Percentiles rank a stretch among this genome's conserved stretches.
phyloP scores from a whole-genome alignment of 2,329 filamentous ascomycete species.

The Xylariaceae sp. region DNA sequence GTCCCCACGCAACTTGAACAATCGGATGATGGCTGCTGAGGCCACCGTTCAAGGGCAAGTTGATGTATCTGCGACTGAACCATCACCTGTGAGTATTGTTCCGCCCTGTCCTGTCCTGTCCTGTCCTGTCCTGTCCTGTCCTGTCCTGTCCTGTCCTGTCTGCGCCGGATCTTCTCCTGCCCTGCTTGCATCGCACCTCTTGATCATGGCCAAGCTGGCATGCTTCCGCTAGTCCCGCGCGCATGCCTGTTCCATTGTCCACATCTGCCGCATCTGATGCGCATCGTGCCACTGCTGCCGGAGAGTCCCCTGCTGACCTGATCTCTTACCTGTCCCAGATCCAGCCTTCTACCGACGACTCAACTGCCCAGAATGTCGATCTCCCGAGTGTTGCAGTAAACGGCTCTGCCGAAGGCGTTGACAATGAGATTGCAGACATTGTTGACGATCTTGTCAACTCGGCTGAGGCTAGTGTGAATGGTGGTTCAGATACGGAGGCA shows the following conservation, averaged over 20 bases:
- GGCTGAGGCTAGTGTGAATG: slow-evolving; percentile 66
- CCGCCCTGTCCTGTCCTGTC: neutral
- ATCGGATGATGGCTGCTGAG: slow-evolving; percentile 37
- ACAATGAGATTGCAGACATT: slow-evolving; percentile 53
- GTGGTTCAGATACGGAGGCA: slow-evolving; percentile 74
- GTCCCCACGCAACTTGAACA: slow-evolving; percentile 6
- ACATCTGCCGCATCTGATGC: too few relatives aligned
- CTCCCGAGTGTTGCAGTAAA: slow-evolving; percentile 46
- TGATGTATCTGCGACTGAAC: slow-evolving; percentile 34
- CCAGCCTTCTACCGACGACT: slow-evolving; percentile 16
- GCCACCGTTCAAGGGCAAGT: slow-evolving; percentile 29
- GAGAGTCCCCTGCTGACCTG: slow-evolving; percentile 4
- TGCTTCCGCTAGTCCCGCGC: too few relatives aligned
- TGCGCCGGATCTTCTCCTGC: neutral
- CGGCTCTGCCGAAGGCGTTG: slow-evolving; percentile 51
- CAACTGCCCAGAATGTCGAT: slow-evolving; percentile 48
- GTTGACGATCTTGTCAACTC: slow-evolving; percentile 61
- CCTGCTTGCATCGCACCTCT: neutral
- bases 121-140: neutral
- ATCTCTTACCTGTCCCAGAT: slow-evolving; percentile 5
- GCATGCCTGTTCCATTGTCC: too few relatives aligned
- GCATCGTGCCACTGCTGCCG: too few relatives aligned
- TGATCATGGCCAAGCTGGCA: neutral
- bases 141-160: neutral
- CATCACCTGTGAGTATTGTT: slow-evolving; percentile 31